Base-by-base conservation (phyloP, 106 monocot genomes). In the Dactylorhiza incarnata region DNA sequence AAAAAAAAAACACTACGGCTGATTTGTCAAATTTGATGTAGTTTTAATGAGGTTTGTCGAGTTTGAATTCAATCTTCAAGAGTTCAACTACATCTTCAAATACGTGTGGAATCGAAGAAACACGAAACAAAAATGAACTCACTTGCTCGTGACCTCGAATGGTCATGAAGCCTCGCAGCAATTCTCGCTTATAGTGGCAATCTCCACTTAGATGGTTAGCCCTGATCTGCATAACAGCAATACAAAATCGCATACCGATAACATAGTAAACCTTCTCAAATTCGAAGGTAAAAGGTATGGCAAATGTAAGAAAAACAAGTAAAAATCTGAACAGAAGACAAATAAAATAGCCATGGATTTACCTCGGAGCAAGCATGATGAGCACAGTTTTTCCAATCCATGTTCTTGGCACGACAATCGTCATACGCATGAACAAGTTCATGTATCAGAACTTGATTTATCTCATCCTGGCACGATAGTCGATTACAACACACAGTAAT, bases 281-380 rank as follows among this genome's bases (percentile, higher is more conserved):
- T 65, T 37, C 7, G 61, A 6, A 67, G 37, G 12, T 67, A 29
- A 61, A 61, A 61, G n/a, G 9, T 23, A 61, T 0, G 61, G 37
- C 11, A 16, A 68, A 15, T 29, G 61, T 1, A 5, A 22, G 11
- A 65, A 1, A 25, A 63, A 2, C 4, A 20, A 13, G 29, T 59
- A 16, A 62, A 65, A 65, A 65, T 12, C 17, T 11, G 65, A 3
- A 23, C 5, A 29, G 0, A 23, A 65, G 13, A 29, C 26, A 55
- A 9, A 78, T 19, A 54, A 45, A 75, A 14, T 19, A 73, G 19
- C 49, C 50, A 14, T 37, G 13, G 43, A 71, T 61, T 37, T 86
- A 97, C 96, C 96, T 97, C 96, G 51, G 91, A 89, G 74, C 96
- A 97, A 73, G 96, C 96, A 87, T 97, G 96, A 86, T 97, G 96